Evolutionary conservation across 305 asterid species (phyloP), one percentile per base, ranked within the genome.

Genomic region (Fraxinus velutina): DNA sequence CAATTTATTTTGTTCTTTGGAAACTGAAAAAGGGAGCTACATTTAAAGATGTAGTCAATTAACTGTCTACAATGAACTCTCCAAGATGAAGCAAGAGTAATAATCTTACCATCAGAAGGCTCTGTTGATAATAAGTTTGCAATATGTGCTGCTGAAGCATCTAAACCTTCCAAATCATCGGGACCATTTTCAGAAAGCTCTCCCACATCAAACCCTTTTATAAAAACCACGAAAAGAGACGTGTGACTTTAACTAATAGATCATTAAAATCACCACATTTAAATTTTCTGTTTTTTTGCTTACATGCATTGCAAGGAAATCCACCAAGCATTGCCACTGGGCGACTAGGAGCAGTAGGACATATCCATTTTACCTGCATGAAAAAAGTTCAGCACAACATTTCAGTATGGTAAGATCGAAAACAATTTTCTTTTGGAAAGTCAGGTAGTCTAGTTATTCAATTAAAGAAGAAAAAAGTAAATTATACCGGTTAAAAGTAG

Each of bases 301-400:
- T 87, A 96, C 99, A 96, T 79, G 99, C 98, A 88, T 94, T 85
- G 84, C 98, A 96, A 78, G 97, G 95, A 89, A 91, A 91, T 91
- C 99, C 99, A 78, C 98, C 99, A 6, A 96, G 94, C 75, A 91
- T 75, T 79, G 96, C 92, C 82, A 96, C 98, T 6, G 98, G 98
- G 24, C 97, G 97, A 82, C 96, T 93, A 17, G 99, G 98, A 83
- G 99, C 98, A 79, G 99, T 96, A 27, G 99, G 99, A 87, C 99
- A 96, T 84, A 96, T 96, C 99, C 99, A 96, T 89, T 96, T 96
- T 81, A 96, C 90, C 99, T 96, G 93, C 91, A 89, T n/a, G n/a
- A 82, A 21, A 37, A 55, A 71, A 76, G 33, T 79, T 85, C 37
- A 71, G 50, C 70, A 60, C 34, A 71, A 34, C 37, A 62, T 80